Evolutionary conservation across 495 filamentous ascomycete species (phyloP), one percentile per base, ranked within the genome.

Genomic region (Aspergillus panamensis): DNA sequence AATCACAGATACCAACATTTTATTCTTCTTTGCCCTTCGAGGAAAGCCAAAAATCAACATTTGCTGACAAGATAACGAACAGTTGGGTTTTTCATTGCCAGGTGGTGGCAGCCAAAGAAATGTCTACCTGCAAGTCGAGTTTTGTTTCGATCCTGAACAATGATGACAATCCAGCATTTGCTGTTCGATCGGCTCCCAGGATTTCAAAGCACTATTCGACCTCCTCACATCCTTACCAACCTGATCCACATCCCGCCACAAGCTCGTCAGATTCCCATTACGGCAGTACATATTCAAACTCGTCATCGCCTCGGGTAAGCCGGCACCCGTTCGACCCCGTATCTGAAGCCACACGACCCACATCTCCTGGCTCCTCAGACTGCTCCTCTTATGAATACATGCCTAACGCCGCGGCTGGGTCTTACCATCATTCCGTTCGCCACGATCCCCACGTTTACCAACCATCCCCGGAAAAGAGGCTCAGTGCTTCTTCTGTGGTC

Each of bases 141-240:
- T 72, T 79, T 58, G 74, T 77, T 56, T 79, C 76, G 21, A 79
- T 79, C 53, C 51, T 79, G 57, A 79, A 79, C 66, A 77, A 79
- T 64, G 75, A 79, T 61, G 75, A 79, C 57, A 70, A 77, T 51
- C 76, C 76, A 53, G 71, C 76, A 47, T 79, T 79, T 62, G 72
- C 75, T 19, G 72, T 79, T 52, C 75, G 75, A 52, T 74, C 76
- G 25, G 71, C 77, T 19, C 68, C 71, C 21, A 64, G 66, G 55
- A 62, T 73, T 6, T 62, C 64, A 16, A 68, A 67, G 50, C 69
- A 67, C 32, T 66, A 70, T 49, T 66, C 69, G 8, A 63, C 62
- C 13, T 65, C 71, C 16, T 68, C 77, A 37, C 63, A 65, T 42
- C 54, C 64, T 48, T 64, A 66, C 44, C 64, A 53, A 52, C 59